These are phyloP conservation scores for Kazachstania martiniae DNA, from an alignment of 805 yeast genomes.

Conservation along the genomic window DNA sequence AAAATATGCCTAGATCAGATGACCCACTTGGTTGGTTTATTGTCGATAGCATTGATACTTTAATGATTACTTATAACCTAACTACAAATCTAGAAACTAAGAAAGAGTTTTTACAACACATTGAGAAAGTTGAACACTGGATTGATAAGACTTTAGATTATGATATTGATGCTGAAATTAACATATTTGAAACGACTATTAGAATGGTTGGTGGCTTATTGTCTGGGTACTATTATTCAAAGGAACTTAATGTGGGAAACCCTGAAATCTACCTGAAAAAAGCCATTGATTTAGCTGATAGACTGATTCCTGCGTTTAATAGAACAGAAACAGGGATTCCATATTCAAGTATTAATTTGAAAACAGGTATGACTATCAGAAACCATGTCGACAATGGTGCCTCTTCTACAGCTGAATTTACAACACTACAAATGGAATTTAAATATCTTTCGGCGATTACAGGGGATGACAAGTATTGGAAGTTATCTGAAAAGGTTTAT, in stretches of 20 bases:
- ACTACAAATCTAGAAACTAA: slow-evolving; percentile 7
- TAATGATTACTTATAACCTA: slow-evolving; percentile 59
- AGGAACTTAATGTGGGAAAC: slow-evolving; percentile 31
- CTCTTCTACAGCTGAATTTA: slow-evolving; percentile 80
- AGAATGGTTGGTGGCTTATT: slow-evolving; percentile 90
- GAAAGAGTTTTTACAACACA: slow-evolving; percentile 38
- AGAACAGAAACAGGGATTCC: slow-evolving; percentile 57
- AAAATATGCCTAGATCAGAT: slow-evolving; percentile 58
- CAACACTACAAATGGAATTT: slow-evolving; percentile 79
- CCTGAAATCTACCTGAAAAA: slow-evolving; percentile 48
- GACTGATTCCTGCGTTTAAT: slow-evolving; percentile 59
- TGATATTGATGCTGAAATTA: slow-evolving; percentile 63
- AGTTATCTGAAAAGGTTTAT: slow-evolving; percentile 64
- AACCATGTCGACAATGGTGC: slow-evolving; percentile 67
- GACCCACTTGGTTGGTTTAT: slow-evolving; percentile 86
- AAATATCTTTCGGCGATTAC: slow-evolving; percentile 73
- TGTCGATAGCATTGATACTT: slow-evolving; percentile 77
- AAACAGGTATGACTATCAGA: slow-evolving; percentile 46
- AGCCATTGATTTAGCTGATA: slow-evolving; percentile 71
- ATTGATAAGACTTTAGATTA: slow-evolving; percentile 58
- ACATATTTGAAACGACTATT: slow-evolving; percentile 88
- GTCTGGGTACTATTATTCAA: slow-evolving; percentile 58
- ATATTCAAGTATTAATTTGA: slow-evolving; percentile 64
- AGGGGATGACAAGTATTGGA: slow-evolving; percentile 73
- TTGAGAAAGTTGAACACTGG: slow-evolving; percentile 61